Base-by-base conservation (phyloP, 257 asterid species). In the Rhazya stricta region DNA sequence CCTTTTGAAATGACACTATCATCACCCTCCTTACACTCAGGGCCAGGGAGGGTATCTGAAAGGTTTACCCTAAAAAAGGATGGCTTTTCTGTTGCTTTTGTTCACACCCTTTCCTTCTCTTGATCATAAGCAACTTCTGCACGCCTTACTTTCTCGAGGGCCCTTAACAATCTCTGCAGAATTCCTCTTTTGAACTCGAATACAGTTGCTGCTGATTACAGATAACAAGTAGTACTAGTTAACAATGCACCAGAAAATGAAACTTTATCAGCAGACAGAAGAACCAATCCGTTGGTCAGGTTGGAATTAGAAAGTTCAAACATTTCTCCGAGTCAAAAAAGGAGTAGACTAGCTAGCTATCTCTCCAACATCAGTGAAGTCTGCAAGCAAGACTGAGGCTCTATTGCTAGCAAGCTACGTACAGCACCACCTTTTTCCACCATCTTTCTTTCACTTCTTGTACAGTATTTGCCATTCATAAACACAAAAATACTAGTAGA, bases 131-230 rank as follows among this genome's bases (percentile, higher is more conserved):
- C 19, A 60, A 11, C 25, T 19, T 54, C 68, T 76, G 74, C 75
- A 76, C 79, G 75, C 70, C 75, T 76, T 53, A 23, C 69, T 39
- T 73, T 73, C 66, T 27, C 12, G 9, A 56, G 57, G 74, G 37
- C 74, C 74, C 60, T 21, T 48, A 13, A 48, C 10, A 48, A 13
- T 61, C 13, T 51, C 27, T 51, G 61, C 12, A 54, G 13, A 54
- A 21, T 57, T 27, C 58, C 62, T 23, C 62, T 54, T 23, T 23
- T 54, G 13, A 43, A 21, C 9, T 13, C 29, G 9, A 65, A 36
- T 9, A 39, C 3, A 39, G 43, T 39, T 50, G 27, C 58, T 51
- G 25, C 48, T 65, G 46, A 65, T 34, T 57, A 39, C 43, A 4
- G 43, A 39, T 4, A 48, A 48, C 54, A 48, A 48, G 15, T 13